Percentiles rank a stretch among this genome's conserved stretches.
Conservation (phyloP, 257 asterid genomes). For the Nicotiana undulata region DNA sequence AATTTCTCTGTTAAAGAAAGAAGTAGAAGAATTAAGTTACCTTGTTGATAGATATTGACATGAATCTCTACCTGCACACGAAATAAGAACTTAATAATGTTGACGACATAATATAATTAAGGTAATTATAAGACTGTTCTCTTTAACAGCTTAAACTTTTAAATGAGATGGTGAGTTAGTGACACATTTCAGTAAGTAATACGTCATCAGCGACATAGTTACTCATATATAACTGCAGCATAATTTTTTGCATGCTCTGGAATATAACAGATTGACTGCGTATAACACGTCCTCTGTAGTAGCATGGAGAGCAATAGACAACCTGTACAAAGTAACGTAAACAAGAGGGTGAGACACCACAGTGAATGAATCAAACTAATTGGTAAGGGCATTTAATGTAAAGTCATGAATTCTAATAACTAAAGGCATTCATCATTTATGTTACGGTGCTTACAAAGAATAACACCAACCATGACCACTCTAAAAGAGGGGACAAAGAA, state of each 20-base stretch:
- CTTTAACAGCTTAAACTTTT: too few species aligned
- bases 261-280: not conserved
- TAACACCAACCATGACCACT: too few species aligned
- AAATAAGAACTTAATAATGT: too few species aligned
- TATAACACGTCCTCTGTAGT: not conserved
- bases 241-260: not conserved
- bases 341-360: not conserved
- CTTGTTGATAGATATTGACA: slow-evolving; percentile 63
- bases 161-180: too few species aligned
- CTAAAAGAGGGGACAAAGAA: too few species aligned
- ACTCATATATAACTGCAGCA: not conserved
- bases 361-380: not conserved
- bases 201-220: too few species aligned
- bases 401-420: not conserved
- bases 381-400: not conserved
- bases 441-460: too few species aligned
- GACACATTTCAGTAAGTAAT: too few species aligned
- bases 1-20: not conserved
- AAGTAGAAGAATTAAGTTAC: slow-evolving; percentile 17
- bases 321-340: not conserved
- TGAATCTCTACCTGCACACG: slow-evolving; percentile 53
- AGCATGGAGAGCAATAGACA: not conserved
- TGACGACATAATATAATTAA: too few species aligned
- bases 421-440: not conserved
- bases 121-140: too few species aligned